Conservation (phyloP, 2,329 filamentous ascomycete species). For the Aspergillus flavus region DNA sequence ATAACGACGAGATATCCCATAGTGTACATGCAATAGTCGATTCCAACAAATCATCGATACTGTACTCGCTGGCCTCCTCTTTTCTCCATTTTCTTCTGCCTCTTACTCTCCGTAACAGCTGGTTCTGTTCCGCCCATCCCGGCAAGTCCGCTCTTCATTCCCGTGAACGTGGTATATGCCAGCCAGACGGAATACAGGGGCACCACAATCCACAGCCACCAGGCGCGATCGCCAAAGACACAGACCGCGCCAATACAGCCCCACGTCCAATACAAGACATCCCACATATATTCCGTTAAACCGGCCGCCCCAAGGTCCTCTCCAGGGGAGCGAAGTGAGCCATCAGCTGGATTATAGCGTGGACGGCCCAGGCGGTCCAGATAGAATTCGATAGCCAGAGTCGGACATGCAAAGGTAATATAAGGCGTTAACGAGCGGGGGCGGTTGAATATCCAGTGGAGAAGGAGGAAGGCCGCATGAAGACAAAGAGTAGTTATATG, state of each 20-base stretch:
- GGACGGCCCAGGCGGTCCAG: constrained; percentile 85
- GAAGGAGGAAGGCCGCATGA: constrained; percentile 74
- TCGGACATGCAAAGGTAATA: constrained; percentile 70
- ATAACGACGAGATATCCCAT: background rate
- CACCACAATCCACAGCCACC: constrained; percentile 62
- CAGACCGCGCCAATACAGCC: constrained; percentile 71
- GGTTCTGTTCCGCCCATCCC: constrained; percentile 42
- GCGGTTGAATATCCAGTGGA: constrained; percentile 67
- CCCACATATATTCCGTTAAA: constrained; percentile 97
- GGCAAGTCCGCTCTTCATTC: constrained; percentile 48
- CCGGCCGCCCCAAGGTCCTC: constrained; percentile 87
- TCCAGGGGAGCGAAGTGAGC: constrained; percentile 72
- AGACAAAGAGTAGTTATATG: constrained; percentile 74
- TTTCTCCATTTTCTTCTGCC: constrained; percentile 58
- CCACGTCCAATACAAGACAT: constrained; percentile 94
- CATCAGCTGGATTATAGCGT: constrained; percentile 64
- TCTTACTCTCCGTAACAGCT: constrained; percentile 47
- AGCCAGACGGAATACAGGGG: constrained; percentile 52
- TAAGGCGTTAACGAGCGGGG: constrained; percentile 67
- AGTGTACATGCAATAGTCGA: background rate
- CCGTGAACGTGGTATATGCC: constrained; percentile 49
- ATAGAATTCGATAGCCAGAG: constrained; percentile 77
- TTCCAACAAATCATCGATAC: constrained; percentile 38
- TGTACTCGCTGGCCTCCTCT: constrained; percentile 49
- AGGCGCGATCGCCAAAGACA: constrained; percentile 78